Conservation (phyloP, 352 stramenopile species). For the Stephanocyclus meneghinianus region DNA sequence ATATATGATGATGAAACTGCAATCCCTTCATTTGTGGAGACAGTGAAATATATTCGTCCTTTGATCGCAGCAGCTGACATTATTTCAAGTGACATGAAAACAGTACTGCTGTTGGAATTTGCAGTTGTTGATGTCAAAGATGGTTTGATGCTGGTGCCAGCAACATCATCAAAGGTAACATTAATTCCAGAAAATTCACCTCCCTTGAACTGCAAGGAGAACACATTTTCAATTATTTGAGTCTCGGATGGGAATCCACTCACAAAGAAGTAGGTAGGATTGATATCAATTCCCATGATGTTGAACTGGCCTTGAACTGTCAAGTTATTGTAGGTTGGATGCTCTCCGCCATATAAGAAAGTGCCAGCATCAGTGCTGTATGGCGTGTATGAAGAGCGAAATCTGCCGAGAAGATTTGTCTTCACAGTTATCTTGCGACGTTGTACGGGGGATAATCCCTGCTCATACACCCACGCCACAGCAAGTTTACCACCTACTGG, state of each 20-base stretch:
- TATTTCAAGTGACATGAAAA: slow-evolving; percentile 18
- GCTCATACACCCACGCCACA: slow-evolving; percentile 29
- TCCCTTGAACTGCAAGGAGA: slow-evolving; percentile 18
- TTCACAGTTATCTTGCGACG: slow-evolving; percentile 31
- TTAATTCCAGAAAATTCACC: slow-evolving; percentile 23
- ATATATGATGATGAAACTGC: slow-evolving; percentile 17
- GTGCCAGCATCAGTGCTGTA: slow-evolving; percentile 20
- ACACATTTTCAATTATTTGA: slow-evolving; percentile 14
- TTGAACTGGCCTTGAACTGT: slow-evolving; percentile 22
- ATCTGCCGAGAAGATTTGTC: slow-evolving; percentile 19
- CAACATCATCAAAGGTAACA: slow-evolving; percentile 16
- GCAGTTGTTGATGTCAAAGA: slow-evolving; percentile 11
- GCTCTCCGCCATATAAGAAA: slow-evolving; percentile 26
- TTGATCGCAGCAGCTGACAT: slow-evolving; percentile 7
- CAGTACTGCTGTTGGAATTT: too few species aligned
- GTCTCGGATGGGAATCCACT: slow-evolving; percentile 16
- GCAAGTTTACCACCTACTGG: slow-evolving; percentile 20
- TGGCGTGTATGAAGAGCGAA: slow-evolving; percentile 15
- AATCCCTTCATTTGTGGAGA: slow-evolving; percentile 21
- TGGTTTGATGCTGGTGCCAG: slow-evolving; percentile 2
- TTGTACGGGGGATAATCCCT: slow-evolving; percentile 13
- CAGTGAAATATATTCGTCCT: slow-evolving; percentile 20
- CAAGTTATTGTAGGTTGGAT: slow-evolving; percentile 24
- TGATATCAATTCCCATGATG: slow-evolving; percentile 20
- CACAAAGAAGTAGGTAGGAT: slow-evolving; percentile 10